Conservation (phyloP, 192 early-diverging fungal genomes). For the Coemansia sp. region DNA sequence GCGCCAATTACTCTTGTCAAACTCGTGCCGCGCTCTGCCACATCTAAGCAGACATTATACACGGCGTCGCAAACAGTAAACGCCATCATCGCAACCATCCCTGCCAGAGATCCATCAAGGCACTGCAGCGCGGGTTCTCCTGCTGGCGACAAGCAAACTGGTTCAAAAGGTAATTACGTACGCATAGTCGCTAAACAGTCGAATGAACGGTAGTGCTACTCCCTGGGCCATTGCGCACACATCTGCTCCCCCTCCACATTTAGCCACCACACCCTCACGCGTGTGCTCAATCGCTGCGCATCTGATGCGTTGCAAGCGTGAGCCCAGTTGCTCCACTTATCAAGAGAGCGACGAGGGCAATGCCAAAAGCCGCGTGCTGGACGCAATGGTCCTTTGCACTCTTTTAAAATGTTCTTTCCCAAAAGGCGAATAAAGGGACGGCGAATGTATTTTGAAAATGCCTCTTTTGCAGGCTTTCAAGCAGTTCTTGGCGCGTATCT, state of each 20-base stretch:
- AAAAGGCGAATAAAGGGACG: too few relatives aligned
- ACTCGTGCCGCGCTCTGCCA: not conserved
- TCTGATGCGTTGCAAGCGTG: too few relatives aligned
- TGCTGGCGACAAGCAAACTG: not conserved
- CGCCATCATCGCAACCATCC: not conserved
- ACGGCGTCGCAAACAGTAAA: not conserved
- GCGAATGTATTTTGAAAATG: conserved; percentile 1
- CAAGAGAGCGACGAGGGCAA: too few relatives aligned
- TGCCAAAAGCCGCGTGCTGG: not conserved
- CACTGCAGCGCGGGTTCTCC: not conserved
- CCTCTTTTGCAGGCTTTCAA: not conserved
- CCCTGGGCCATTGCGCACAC: too few relatives aligned
- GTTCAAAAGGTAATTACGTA: not conserved
- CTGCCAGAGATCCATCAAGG: not conserved
- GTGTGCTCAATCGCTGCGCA: too few relatives aligned
- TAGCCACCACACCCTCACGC: too few relatives aligned
- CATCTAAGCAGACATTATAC: not conserved
- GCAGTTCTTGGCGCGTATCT: not conserved
- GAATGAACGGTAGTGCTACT: too few relatives aligned
- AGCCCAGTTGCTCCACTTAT: too few relatives aligned
- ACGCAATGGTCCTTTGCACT: not conserved
- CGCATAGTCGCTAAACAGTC: too few relatives aligned
- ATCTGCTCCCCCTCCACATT: too few relatives aligned
- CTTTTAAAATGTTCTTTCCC: not conserved
- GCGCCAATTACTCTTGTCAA: not conserved